A percentile compares a stretch with the other conserved stretches of the same genome.
These are phyloP conservation scores for Ophiocordyceps camponoti-floridani DNA, from an alignment of 2,329 filamentous ascomycete genomes.

Conservation along the genomic window DNA sequence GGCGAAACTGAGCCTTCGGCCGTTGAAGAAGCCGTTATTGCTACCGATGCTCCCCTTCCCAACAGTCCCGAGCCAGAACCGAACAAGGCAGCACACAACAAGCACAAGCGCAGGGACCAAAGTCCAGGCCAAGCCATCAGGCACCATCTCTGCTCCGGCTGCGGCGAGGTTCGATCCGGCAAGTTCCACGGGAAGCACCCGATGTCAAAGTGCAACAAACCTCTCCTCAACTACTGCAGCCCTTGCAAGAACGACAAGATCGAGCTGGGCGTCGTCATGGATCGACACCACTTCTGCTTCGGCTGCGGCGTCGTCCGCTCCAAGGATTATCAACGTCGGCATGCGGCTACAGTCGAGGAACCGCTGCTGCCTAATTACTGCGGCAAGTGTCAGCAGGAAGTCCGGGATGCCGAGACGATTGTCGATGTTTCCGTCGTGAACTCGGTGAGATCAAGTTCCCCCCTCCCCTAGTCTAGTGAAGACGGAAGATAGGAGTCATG, in stretches of 20 bases:
- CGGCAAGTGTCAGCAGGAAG: constrained; percentile 8
- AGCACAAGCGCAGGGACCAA: constrained; percentile 3
- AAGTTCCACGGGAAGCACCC: constrained; percentile 17
- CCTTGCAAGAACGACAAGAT: constrained; percentile 13
- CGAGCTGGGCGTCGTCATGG: constrained; percentile 5
- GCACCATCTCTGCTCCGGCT: constrained; percentile 18
- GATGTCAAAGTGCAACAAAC: constrained; percentile 6
- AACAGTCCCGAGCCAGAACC: neutral
- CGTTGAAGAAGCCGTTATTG: neutral
- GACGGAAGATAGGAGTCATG: neutral
- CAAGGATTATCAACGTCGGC: constrained; percentile 7
- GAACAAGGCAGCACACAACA: neutral
- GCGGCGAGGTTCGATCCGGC: constrained; percentile 16
- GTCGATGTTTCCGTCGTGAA: constrained; percentile 10
- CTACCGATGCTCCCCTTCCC: neutral
- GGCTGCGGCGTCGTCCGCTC: constrained; percentile 11
- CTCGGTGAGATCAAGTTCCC: constrained; percentile 5
- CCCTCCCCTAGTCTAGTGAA: neutral
- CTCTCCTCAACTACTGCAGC: constrained; percentile 16
- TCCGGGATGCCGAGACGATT: constrained; percentile 7
- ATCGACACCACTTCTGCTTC: constrained; percentile 22
- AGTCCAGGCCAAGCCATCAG: constrained; percentile 6
- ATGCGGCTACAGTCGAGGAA: constrained; percentile 8
- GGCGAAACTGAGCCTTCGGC: no score
- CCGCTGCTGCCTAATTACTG: constrained; percentile 16